A percentile compares a stretch with the other conserved stretches of the same genome.
phyloP scores from a whole-genome alignment of 169 alveolate species.

The Plasmodium vivax region DNA sequence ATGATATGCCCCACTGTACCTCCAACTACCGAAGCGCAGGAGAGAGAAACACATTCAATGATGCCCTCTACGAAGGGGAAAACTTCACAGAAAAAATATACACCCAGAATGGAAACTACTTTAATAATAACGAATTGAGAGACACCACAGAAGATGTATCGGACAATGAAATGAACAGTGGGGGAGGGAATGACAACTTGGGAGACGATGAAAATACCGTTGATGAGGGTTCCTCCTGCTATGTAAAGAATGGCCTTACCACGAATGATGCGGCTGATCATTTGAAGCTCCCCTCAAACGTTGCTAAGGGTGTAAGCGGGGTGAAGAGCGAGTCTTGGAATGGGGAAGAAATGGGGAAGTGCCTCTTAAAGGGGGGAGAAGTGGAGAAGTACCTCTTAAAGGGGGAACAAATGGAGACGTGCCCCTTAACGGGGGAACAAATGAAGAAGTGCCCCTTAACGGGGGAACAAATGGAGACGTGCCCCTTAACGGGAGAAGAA shows the following conservation, averaged over 20 bases:
- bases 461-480: background rate
- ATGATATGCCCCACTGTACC: background rate
- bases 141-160: slow-evolving; percentile 3
- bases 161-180: background rate
- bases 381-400: background rate
- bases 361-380: no score
- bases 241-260: background rate
- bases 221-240: background rate
- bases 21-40: background rate
- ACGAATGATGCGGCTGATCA: background rate
- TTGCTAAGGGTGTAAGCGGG: background rate
- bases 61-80: background rate
- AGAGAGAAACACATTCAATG: background rate
- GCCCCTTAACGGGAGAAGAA: background rate
- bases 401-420: no score
- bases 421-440: no score
- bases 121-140: background rate
- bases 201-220: background rate
- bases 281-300: background rate
- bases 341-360: no score
- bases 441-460: background rate
- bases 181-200: background rate
- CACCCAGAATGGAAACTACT: background rate
- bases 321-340: no score
- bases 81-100: background rate